Conservation (phyloP, 345 rosid species). For the Murraya paniculata region DNA sequence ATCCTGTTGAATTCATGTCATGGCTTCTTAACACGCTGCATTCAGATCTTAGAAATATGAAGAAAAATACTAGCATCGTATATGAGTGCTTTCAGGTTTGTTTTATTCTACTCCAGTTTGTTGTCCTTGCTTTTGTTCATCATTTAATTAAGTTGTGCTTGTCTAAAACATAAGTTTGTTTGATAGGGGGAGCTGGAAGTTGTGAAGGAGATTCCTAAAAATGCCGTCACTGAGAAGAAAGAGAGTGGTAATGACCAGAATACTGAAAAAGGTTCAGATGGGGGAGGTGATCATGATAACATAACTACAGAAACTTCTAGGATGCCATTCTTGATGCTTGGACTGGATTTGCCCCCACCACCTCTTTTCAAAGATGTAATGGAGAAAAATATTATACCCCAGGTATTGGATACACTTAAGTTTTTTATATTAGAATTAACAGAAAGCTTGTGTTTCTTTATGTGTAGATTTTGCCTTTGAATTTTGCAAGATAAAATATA, state of each 20-base stretch:
- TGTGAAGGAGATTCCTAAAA: conserved; percentile 61
- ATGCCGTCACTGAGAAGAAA: conserved; percentile 37
- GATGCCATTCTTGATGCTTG: conserved; percentile 97
- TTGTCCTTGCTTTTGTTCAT: neutral
- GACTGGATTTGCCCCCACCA: conserved; percentile 95
- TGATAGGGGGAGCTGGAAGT: conserved; percentile 90
- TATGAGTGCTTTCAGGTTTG: conserved; percentile 89
- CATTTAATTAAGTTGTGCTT: neutral
- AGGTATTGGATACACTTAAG: conserved; percentile 43
- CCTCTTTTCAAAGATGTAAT: conserved; percentile 96
- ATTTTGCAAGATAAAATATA: neutral
- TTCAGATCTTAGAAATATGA: conserved; percentile 61
- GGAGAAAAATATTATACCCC: conserved; percentile 99
- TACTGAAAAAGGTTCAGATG: conserved; percentile 21
- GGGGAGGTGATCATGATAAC: conserved; percentile 26
- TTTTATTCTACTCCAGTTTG: neutral
- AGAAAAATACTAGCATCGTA: conserved; percentile 69
- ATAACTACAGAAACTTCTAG: conserved; percentile 55
- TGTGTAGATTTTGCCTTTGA: neutral
- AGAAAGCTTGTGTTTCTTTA: neutral
- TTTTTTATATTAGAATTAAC: neutral
- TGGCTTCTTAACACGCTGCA: conserved; percentile 98
- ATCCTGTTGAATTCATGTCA: conserved; percentile 93
- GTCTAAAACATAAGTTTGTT: conserved; percentile 8
- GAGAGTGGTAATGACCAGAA: conserved; percentile 40